Conservation (phyloP, 495 filamentous ascomycete species). For the Lentithecium fluviatile region DNA sequence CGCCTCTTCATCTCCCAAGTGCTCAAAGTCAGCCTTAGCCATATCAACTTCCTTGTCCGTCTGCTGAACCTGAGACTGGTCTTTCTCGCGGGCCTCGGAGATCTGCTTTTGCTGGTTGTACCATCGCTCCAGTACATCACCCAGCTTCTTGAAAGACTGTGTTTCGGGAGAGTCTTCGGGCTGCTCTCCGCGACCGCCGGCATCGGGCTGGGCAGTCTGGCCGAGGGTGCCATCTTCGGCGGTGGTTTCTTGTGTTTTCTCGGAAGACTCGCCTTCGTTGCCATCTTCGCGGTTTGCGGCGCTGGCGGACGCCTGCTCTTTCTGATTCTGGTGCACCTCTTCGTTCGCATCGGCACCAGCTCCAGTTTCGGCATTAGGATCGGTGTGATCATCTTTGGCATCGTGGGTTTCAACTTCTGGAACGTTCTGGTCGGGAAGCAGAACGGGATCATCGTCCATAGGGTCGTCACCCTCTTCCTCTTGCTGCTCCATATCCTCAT, state of each 20-base stretch:
- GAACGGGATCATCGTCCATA: conserved; percentile 41
- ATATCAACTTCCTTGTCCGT: conserved; percentile 59
- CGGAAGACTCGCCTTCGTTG: conserved; percentile 31
- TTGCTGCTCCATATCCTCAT: conserved; percentile 44
- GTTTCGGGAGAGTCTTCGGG: conserved; percentile 34
- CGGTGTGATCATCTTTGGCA: conserved; percentile 13
- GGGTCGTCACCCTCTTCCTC: conserved; percentile 44
- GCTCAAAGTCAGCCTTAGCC: conserved; percentile 77
- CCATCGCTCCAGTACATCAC: conserved; percentile 91
- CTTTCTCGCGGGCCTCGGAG: conserved; percentile 61
- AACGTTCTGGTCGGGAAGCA: conserved; percentile 27
- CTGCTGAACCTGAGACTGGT: conserved; percentile 50
- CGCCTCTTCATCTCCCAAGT: conserved; percentile 78
- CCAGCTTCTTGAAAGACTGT: conserved; percentile 85
- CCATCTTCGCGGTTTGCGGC: conserved; percentile 34
- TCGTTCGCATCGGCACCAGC: conserved; percentile 32
- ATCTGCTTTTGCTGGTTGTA: conserved; percentile 82
- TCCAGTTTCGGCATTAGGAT: conserved; percentile 31
- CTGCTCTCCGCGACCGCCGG: conserved; percentile 32
- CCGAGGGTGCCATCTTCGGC: conserved; percentile 31
- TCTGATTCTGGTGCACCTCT: conserved; percentile 27
- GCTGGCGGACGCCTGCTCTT: conserved; percentile 29
- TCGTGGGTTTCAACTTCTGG: conserved; percentile 15
- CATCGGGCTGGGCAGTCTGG: conserved; percentile 26
- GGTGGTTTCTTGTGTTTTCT: conserved; percentile 28